Base-by-base conservation (phyloP, 441 rosid genomes). In the Arabidopsis hybrid region DNA sequence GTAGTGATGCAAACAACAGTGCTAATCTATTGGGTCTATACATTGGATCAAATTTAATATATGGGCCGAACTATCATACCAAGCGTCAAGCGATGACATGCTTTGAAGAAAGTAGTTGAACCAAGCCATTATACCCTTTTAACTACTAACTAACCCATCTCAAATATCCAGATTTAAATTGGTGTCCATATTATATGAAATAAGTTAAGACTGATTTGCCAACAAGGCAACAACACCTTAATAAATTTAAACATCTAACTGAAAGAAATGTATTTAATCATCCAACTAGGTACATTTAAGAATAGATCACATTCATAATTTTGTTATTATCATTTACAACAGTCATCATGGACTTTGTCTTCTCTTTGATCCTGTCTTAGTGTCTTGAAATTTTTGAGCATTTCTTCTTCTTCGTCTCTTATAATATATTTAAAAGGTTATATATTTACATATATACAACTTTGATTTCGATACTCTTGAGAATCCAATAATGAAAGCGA, bases 401-500 rank as follows among this genome's bases (percentile, higher is more conserved):
- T 21, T 21, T 21, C 26, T 21, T 21, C 26, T 21, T 21, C 26
- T 21, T 21, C 29, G 8, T 49, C 43, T 31, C 39, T 47, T 34
- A 39, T 71, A 29, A 14, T 71, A 71, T 16, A 60, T 16, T 21
- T 21, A 21, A 21, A 21, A 52, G 7, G 63, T 31, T 17, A 11
- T 5, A 60, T 11, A 39, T 16, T 29, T 29, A 29, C 32, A 29
- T 29, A 43, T 13, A 42, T 4, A 21, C 26, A n/a, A 13, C 49
- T 45, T n/a, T 34, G 39, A 63, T 38, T 42, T 42, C 10, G 9
- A 45, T 21, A 6, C 11, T 71, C 47, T 63, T 45, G 67, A 68
- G 16, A 43, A 74, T 66, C 66, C 13, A 50, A 50, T 47, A 66
- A 74, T 66, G 73, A 70, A 72, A 77, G 46, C 39, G 51, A 40